Conservation (phyloP, 2,329 filamentous ascomycete genomes). For the Thielaviopsis populi region DNA sequence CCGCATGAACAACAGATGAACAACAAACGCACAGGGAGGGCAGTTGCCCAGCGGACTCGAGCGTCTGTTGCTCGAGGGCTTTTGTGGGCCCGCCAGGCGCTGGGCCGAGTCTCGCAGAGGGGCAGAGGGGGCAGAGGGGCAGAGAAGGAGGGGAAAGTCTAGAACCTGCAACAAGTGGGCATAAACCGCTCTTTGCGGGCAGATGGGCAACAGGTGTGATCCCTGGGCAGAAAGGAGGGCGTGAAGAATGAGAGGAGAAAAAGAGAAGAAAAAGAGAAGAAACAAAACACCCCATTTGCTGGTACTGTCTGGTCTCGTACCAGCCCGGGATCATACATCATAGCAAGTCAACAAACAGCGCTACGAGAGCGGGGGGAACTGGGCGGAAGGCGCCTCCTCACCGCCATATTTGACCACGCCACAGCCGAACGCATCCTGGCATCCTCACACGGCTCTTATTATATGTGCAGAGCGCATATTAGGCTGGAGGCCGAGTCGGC, state of each 20-base stretch:
- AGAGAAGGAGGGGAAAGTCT: too few relatives aligned
- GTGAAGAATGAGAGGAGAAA: not conserved
- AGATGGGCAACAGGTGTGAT: not conserved
- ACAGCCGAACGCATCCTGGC: not conserved
- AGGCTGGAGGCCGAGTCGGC: not conserved
- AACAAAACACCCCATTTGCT: not conserved
- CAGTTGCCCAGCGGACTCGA: slow-evolving; percentile 1
- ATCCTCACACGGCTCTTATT: not conserved
- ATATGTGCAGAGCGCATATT: not conserved
- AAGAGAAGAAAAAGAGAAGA: not conserved
- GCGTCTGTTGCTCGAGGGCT: not conserved
- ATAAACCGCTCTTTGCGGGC: not conserved
- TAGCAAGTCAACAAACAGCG: not conserved
- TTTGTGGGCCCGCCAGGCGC: not conserved
- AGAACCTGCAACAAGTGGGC: not conserved
- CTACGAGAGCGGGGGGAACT: not conserved
- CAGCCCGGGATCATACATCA: not conserved
- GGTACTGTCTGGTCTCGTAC: not conserved
- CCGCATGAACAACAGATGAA: slow-evolving; percentile 1
- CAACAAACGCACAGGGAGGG: not conserved
- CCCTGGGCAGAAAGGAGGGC: not conserved
- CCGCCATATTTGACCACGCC: slow-evolving; percentile 2
- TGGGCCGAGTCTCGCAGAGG: not conserved
- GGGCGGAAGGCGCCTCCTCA: not conserved
- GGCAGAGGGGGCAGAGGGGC: not conserved